These are phyloP conservation scores for Xerocomellus amylosporus DNA, from an alignment of 768 basidiomycete species.

Conservation along the genomic window DNA sequence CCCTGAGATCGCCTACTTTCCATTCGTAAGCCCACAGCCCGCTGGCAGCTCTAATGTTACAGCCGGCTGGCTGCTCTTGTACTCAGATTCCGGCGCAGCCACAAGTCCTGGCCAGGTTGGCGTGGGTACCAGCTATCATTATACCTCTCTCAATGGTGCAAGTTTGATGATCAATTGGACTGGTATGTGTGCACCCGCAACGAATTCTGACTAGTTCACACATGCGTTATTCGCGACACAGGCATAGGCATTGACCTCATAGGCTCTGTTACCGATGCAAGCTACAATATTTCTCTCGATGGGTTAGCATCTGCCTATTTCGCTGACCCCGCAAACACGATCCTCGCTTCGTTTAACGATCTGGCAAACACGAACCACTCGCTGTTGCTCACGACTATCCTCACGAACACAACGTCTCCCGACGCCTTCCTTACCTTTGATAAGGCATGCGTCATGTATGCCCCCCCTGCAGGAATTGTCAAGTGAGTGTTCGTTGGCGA, in stretches of 20 bases:
- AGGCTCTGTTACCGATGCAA: slow-evolving; percentile 47
- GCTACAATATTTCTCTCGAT: slow-evolving; percentile 54
- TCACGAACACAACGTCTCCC: slow-evolving; percentile 30
- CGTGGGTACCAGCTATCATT: slow-evolving; percentile 56
- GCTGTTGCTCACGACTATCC: slow-evolving; percentile 51
- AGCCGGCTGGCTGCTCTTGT: slow-evolving; percentile 71
- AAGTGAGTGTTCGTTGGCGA: slow-evolving; percentile 34
- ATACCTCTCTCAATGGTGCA: slow-evolving; percentile 60
- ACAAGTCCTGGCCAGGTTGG: slow-evolving; percentile 42
- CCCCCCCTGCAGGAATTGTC: slow-evolving; percentile 27
- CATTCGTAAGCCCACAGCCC: slow-evolving; percentile 55
- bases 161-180: slow-evolving; percentile 56
- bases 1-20: slow-evolving; percentile 58
- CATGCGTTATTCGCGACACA: slow-evolving; percentile 26
- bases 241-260: slow-evolving; percentile 63
- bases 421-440: slow-evolving; percentile 53
- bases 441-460: slow-evolving; percentile 48
- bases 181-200: slow-evolving; percentile 42
- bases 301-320: slow-evolving; percentile 32
- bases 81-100: slow-evolving; percentile 48
- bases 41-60: slow-evolving; percentile 39
- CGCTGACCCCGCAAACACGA: slow-evolving; percentile 28
- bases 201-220: not conserved
- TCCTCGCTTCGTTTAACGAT: slow-evolving; percentile 50
- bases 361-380: slow-evolving; percentile 52